Base-by-base conservation (phyloP, 1,139 yeast genomes). In the Torulaspora pretoriensis region DNA sequence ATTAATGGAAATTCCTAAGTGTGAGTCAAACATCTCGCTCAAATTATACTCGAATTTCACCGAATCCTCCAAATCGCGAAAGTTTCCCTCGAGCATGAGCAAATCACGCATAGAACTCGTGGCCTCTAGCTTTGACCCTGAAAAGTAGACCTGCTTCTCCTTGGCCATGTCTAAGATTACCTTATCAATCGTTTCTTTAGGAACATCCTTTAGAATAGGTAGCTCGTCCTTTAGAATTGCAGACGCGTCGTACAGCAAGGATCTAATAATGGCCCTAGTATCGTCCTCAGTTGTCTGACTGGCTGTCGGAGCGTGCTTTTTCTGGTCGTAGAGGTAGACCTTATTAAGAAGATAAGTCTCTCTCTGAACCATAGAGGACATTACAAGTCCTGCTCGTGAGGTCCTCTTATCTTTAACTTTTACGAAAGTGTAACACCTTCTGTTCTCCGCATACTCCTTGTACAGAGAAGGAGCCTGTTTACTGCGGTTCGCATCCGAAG, bases 281-380 rank as follows among this genome's bases (percentile, higher is more conserved):
- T 53, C 49, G 14, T 54, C 61, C 35, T 60, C 64, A 8, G 29
- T 35, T 8, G 36, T 31, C 14, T 35, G 33, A 6, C 43, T 36
- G 5, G 42, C 42, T 2, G 40, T 38, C 2, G n/a, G 32, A 2
- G 30, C 36, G 1, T 12, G 24, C 9, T 22, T 26, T 7, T 9
- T 9, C n/a, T 26, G 19, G 5, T 25, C 45, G 16, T 26, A 37
- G 0, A 56, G 48, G 39, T 51, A 61, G 12, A 54, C 48, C 38
- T 59, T 56, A 33, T 63, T 61, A 33, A 63, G 46, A 5, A 56
- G 48, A 10, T 52, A 54, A 4, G 56, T 51, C 42, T 62, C 66
- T 26, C 66, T 52, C 43, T 63, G 67, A 27, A 63, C 55, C 68
- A 63, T 63, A 3, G 68, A 63, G 1, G 68, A 62, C 58, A 59